Base-by-base conservation (phyloP, 192 early-diverging fungal species). In the Tieghemiomyces parasiticus region DNA sequence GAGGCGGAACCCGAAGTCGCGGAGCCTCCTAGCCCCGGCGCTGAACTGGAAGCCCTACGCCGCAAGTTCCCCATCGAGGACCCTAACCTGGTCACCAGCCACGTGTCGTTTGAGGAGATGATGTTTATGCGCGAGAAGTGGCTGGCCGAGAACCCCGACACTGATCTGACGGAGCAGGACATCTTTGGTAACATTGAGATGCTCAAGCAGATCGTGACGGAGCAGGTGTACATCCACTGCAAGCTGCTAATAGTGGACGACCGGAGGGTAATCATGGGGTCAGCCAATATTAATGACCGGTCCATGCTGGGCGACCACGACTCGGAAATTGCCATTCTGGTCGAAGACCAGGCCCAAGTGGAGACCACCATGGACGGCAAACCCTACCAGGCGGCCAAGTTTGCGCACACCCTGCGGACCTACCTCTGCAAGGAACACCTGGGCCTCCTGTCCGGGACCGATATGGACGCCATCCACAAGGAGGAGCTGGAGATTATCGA, bases 231-330 rank as follows among this genome's bases (percentile, higher is more conserved):
- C 65, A 81, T 93, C 38, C 91, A 93, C 74, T 84, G 81, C 58
- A 86, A 92, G 63, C 65, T 89, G 42, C 80, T 93, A 81, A 90
- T 93, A 62, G 78, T 90, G 12, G 91, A 93, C 63, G 91, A 93
- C 60, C 78, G 75, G 14, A 79, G 78, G 46, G 86, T 90, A 44
- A 72, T 93, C 26, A 83, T 85, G 67, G 91, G 91, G 6, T 89
- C 86, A 30, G 88, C 90, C 42, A 94, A 94, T 64, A 78, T 94
- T 65, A 94, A 94, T 65, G 91, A 94, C 71, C 84, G 91, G 4
- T 94, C 91, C 0, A 89, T 89, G 71, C 68, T 81, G 46, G 91
- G 91, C 35, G 81, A 81, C 60, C 85, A 84, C 58, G 90, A 94
- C 64, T 90, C 87, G 13, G 91, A 94, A 70, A 82, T 94, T 48